These are phyloP conservation scores for Moricandia moricandioides DNA, from an alignment of 345 rosid genomes.

Conservation along the genomic window DNA sequence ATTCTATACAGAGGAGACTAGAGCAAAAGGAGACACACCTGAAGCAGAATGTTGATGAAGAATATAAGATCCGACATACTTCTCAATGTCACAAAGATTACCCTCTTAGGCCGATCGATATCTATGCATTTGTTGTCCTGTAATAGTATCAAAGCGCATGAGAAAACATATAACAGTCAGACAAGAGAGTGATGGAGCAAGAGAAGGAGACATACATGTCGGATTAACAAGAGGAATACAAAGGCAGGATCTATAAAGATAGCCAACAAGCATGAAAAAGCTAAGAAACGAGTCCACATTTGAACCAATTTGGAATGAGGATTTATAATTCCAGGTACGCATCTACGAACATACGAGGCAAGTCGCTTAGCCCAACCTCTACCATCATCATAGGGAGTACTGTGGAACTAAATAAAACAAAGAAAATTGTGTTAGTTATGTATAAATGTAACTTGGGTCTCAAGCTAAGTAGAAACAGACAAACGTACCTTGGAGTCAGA, in stretches of 20 bases:
- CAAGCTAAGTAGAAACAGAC: background rate
- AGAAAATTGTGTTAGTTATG: constrained; percentile 3
- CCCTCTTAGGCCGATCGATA: constrained; percentile 47
- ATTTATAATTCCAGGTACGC: constrained; percentile 72
- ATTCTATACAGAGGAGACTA: background rate
- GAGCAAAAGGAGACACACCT: constrained; percentile 45
- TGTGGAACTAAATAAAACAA: constrained; percentile 48
- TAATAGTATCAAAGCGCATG: constrained; percentile 12
- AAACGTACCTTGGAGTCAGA: constrained; percentile 49
- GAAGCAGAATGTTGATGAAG: constrained; percentile 70
- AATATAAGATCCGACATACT: constrained; percentile 63
- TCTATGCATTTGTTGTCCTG: constrained; percentile 60
- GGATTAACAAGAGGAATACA: constrained; percentile 58
- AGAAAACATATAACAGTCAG: background rate
- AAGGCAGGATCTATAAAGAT: constrained; percentile 79
- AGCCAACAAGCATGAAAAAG: constrained; percentile 59
- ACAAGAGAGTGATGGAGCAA: background rate
- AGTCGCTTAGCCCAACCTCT: constrained; percentile 73
- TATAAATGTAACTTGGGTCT: background rate
- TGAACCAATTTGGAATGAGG: constrained; percentile 72
- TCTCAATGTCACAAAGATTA: constrained; percentile 46
- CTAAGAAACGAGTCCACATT: constrained; percentile 66
- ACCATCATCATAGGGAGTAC: constrained; percentile 70
- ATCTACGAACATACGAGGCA: constrained; percentile 34
- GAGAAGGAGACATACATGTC: constrained; percentile 49